Base-by-base conservation (phyloP, 768 basidiomycete genomes). In the Ramaria rubella region DNA sequence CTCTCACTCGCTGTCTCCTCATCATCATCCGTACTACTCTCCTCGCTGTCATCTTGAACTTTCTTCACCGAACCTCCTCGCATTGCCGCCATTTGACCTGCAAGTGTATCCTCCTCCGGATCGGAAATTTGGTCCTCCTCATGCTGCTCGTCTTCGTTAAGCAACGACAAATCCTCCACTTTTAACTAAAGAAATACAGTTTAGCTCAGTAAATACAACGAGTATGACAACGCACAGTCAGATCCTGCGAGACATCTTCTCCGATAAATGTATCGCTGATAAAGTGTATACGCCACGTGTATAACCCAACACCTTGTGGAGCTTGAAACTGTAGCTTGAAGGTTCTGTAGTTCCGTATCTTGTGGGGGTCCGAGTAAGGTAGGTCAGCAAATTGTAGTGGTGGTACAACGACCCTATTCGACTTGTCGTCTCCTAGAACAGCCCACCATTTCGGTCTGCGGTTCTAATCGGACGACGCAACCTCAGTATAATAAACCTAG, bases 21-120 rank as follows among this genome's bases (percentile, higher is more conserved):
- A 44, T 81, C 79, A 52, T 79, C 80, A 46, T 77, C 77, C 40
- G 73, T 75, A 42, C 69, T 71, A 34, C 75, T 74, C 46, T 77
- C 80, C 40, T 80, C 82, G 21, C 65, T 79, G 29, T 70, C 73
- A 15, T 58, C 70, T 26, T 58, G 56, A 21, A 64, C 70, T 65
- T 82, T 86, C 79, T 92, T 96, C 58, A 95, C 91, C 19, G 80
- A 62, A 3, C 85, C 88, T 4, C 94, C 94, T 43, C 89, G 83
- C 91, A 99, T 92, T 43, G 85, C 83, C 5, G 94, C 94, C 91
- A 98, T 95, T 75, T 99, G 96, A 7, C 96, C 96, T 4, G 94
- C 96, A 51, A 98, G 73, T 24, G 87, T 81, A 69, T 98, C 96
- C 70, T 98, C 96, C 29, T 98, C 96, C 0, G 96, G 96, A 49